These are phyloP conservation scores for Candida silvicultrix DNA, from an alignment of 805 yeast genomes.

Conservation along the genomic window DNA sequence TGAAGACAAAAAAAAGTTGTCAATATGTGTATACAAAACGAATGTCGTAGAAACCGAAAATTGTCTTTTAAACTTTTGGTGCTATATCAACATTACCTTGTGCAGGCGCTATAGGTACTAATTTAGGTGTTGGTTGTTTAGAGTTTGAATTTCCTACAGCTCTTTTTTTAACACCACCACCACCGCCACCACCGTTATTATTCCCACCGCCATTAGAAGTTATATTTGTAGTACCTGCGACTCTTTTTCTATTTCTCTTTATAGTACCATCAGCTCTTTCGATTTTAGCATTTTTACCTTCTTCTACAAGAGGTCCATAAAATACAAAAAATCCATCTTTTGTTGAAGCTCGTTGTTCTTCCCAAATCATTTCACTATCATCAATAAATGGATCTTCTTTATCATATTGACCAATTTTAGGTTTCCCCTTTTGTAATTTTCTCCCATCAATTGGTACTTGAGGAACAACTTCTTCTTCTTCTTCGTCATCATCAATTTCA, in stretches of 20 bases:
- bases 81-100: not conserved
- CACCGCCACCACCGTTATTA: conserved; percentile 14
- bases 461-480: conserved; percentile 27
- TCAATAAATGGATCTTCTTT: conserved; percentile 93
- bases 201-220: no score
- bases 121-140: not conserved
- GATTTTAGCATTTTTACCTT: conserved; percentile 39
- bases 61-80: not conserved
- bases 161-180: conserved; percentile 11
- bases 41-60: no score
- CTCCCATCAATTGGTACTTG: conserved; percentile 34
- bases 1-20: no score
- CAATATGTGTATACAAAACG: no score
- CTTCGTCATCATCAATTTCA: conserved; percentile 37
- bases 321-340: conserved; percentile 94
- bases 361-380: conserved; percentile 88
- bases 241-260: conserved; percentile 31
- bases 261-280: conserved; percentile 40
- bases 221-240: conserved; percentile 5
- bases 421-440: conserved; percentile 47
- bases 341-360: conserved; percentile 87
- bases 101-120: conserved; percentile 3
- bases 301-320: conserved; percentile 83
- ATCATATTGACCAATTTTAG: conserved; percentile 88
- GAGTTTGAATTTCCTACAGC: conserved; percentile 1